phyloP scores from a whole-genome alignment of 495 filamentous ascomycete genomes.

The Aspergillus sclerotiicarbonarius region DNA sequence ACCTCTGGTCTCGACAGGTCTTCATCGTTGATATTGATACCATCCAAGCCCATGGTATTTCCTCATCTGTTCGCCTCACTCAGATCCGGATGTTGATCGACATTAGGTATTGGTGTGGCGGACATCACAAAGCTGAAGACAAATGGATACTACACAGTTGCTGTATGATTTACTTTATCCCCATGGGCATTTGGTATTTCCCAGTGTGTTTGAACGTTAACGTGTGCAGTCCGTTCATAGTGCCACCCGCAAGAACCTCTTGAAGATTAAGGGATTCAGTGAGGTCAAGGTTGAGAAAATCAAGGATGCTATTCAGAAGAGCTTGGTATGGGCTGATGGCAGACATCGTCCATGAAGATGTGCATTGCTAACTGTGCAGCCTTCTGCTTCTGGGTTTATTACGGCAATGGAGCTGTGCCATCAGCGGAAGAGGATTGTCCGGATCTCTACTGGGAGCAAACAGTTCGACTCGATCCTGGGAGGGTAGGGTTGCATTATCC shows the following conservation, averaged over 20 bases:
- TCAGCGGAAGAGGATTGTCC: conserved; percentile 64
- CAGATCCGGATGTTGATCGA: conserved; percentile 1
- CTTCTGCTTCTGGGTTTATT: conserved; percentile 66
- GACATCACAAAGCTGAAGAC: conserved; percentile 75
- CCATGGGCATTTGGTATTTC: background rate
- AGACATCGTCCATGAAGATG: background rate
- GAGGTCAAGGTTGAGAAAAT: conserved; percentile 81
- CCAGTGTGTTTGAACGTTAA: background rate
- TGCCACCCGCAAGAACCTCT: conserved; percentile 61
- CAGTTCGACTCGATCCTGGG: conserved; percentile 71
- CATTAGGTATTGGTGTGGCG: conserved; percentile 62
- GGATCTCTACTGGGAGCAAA: conserved; percentile 73
- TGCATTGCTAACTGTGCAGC: conserved; percentile 38
- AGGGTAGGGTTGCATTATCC: conserved; percentile 44
- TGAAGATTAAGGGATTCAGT: conserved; percentile 78
- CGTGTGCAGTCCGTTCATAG: conserved; percentile 58
- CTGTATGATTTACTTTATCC: conserved; percentile 41
- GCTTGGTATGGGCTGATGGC: conserved; percentile 47
- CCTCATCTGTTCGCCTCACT: background rate
- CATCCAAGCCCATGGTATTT: conserved; percentile 67
- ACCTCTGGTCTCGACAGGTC: conserved; percentile 24
- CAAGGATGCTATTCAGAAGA: conserved; percentile 74
- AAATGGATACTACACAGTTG: conserved; percentile 68
- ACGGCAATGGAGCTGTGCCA: conserved; percentile 71
- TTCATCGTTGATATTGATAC: conserved; percentile 74